phyloP scores from a whole-genome alignment of 1,139 yeast genomes.

The Yamadazyma epiphylla region DNA sequence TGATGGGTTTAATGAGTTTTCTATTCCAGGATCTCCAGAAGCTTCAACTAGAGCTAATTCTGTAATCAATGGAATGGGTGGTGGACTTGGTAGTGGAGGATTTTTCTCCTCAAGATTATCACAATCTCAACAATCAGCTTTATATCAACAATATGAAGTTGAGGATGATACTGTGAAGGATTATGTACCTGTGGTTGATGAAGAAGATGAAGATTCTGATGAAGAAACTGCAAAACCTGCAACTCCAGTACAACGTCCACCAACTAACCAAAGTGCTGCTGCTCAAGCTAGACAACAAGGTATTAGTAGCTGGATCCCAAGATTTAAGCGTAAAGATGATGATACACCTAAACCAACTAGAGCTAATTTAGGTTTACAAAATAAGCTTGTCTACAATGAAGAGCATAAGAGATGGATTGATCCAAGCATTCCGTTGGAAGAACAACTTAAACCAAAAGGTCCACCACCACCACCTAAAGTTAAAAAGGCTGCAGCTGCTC shows the following conservation, averaged over 20 bases:
- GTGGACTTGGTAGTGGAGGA: constrained; percentile 18
- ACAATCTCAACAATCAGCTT: constrained; percentile 44
- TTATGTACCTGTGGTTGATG: constrained; percentile 43
- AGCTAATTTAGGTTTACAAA: constrained; percentile 85
- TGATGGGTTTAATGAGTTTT: constrained; percentile 35
- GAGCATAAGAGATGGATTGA: constrained; percentile 85
- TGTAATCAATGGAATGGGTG: constrained; percentile 40
- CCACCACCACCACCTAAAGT: constrained; percentile 76
- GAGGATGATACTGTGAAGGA: constrained; percentile 46
- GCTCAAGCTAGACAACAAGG: constrained; percentile 8
- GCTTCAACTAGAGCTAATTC: constrained; percentile 45
- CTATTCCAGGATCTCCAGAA: constrained; percentile 49
- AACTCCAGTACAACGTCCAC: neutral
- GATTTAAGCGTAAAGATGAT: constrained; percentile 42
- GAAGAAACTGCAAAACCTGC: constrained; percentile 12
- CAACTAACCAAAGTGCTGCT: constrained; percentile 6
- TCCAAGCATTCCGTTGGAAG: constrained; percentile 65
- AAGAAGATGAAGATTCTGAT: constrained; percentile 43
- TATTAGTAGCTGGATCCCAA: constrained; percentile 47
- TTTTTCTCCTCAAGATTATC: constrained; percentile 38
- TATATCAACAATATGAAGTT: constrained; percentile 47
- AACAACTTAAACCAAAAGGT: constrained; percentile 54
- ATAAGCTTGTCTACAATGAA: constrained; percentile 75
- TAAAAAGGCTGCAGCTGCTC: constrained; percentile 22
- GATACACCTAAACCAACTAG: constrained; percentile 71